A percentile compares a stretch with the other conserved stretches of the same genome.
Conservation (phyloP, 371 early-diverging fungal species). For the Circinella minor region DNA sequence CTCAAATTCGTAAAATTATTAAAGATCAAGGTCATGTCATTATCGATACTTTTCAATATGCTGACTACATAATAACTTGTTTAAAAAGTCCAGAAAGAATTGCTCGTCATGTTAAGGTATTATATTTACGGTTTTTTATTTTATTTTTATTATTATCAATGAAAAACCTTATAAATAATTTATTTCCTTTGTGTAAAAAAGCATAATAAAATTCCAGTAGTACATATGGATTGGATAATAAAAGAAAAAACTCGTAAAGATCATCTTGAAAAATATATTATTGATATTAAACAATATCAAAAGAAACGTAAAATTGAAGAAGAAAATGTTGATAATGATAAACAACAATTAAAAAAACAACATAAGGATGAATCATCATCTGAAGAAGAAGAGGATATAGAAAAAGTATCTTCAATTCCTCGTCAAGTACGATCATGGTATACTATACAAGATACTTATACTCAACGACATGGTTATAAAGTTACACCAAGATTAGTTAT, state of each 20-base stretch:
- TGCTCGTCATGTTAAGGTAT: constrained; percentile 13
- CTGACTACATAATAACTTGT: constrained; percentile 14
- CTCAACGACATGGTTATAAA: constrained; percentile 4
- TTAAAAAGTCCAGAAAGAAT: constrained; percentile 14
- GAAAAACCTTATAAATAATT: neutral
- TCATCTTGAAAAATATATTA: neutral
- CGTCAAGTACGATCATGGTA: constrained; percentile 23
- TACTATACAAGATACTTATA: constrained; percentile 13
- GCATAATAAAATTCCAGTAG: constrained; percentile 8
- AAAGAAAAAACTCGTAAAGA: neutral
- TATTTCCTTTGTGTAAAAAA: neutral
- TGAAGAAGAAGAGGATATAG: constrained; percentile 14
- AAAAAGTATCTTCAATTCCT: neutral
- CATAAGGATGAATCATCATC: neutral
- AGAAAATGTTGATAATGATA: neutral
- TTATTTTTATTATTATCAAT: neutral
- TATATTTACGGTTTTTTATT: too few relatives aligned
- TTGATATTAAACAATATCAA: neutral
- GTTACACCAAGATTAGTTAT: neutral
- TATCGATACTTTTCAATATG: constrained; percentile 2
- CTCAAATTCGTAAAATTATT: constrained; percentile 7
- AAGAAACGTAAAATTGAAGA: constrained; percentile 14
- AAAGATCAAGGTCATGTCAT: constrained; percentile 4
- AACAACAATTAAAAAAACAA: neutral
- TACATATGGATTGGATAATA: constrained; percentile 16